Evolutionary conservation across 345 rosid genomes (phyloP), one percentile per base, ranked within the genome.

Genomic region (Microcos paniculata): DNA sequence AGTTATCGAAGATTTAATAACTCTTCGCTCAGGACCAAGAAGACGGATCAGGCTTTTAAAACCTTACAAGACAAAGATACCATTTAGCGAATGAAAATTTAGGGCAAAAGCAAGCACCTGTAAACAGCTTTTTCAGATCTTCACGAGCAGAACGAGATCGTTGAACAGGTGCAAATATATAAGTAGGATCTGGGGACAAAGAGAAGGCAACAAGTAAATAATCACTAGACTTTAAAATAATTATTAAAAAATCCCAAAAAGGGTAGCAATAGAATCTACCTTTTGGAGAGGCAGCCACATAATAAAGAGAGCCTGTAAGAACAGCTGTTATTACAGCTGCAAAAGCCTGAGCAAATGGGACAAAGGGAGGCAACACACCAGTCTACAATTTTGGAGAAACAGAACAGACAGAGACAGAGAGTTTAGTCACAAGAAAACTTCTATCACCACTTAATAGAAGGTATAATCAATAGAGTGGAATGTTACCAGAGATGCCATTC

Each of bases 301-400:
- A 93, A 79, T 96, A 96, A 18, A 96, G 90, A 71, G 98, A 93
- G 65, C 98, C 97, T 0, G 97, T 96, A 63, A 96, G 98, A 68
- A 87, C 87, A 35, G 98, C 99, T 0, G 99, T 93, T 57, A 92
- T 76, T 55, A 85, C 99, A 75, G 99, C 99, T 15, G 99, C 98
- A 85, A 96, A 92, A 16, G 87, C 99, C 83, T 93, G 98, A 70
- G 99, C 99, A 78, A 96, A 96, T 55, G 97, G 99, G 40, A 93
- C 99, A 77, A 90, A 93, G 46, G 97, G 99, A 76, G 98, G 99
- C 28, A 95, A 82, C 51, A 93, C 81, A 33, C 99, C 98, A 1
- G 97, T 84, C 99, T 93, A 72, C 59, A 82, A 53, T 68, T 72
- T 9, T 33, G 13, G 26, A 70, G 14, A 33, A 51, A 70, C 72